Conservation (phyloP, 495 filamentous ascomycete species). For the Aspergillus sclerotioniger region DNA sequence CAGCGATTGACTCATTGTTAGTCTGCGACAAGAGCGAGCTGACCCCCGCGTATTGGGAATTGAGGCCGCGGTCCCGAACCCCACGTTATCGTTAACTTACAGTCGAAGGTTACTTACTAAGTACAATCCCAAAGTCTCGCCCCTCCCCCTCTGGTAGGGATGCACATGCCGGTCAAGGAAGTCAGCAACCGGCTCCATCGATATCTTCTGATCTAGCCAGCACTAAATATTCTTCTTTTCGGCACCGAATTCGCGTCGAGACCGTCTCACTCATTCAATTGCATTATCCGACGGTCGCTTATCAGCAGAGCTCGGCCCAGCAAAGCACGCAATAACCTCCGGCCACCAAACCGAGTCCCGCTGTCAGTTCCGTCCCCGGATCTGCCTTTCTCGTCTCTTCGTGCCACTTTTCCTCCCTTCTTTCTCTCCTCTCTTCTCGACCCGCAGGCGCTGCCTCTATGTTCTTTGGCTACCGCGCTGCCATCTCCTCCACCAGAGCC, state of each 20-base stretch:
- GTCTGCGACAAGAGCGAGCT: too few relatives aligned
- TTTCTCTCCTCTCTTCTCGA: conserved; percentile 4
- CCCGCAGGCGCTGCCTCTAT: conserved; percentile 11
- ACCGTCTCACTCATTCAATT: neutral
- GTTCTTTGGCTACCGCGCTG: conserved; percentile 10
- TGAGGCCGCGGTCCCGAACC: too few relatives aligned
- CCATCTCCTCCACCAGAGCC: conserved; percentile 3
- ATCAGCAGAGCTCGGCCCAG: neutral
- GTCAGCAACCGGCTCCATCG: neutral
- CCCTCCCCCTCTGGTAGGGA: neutral
- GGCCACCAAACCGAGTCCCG: neutral
- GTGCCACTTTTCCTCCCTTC: conserved; percentile 1
- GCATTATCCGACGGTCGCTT: neutral
- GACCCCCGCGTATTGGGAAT: too few relatives aligned
- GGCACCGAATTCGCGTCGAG: neutral
- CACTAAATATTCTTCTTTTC: neutral
- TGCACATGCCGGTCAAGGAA: neutral
- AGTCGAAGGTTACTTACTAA: too few relatives aligned
- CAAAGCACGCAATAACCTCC: conserved; percentile 13
- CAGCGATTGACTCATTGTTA: too few relatives aligned
- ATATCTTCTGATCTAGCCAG: too few relatives aligned
- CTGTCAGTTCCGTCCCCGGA: conserved; percentile 7
- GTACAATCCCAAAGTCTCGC: too few relatives aligned
- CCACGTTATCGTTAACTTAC: too few relatives aligned
- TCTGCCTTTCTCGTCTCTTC: neutral